Evolutionary conservation across 495 filamentous ascomycete genomes (phyloP), one percentile per base, ranked within the genome.

Genomic region (Tuber magnatum): DNA sequence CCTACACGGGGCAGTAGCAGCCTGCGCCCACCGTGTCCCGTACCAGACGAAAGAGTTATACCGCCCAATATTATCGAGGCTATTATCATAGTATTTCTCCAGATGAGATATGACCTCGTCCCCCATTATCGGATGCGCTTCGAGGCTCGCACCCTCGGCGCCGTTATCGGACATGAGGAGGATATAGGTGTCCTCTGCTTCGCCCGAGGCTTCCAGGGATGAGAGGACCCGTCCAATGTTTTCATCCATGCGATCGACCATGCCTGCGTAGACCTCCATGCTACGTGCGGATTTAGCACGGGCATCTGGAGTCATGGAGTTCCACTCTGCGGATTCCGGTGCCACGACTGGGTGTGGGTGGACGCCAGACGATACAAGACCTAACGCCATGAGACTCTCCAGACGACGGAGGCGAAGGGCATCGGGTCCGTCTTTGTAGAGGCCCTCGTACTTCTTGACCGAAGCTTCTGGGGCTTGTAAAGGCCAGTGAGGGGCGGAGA

Each of bases 91-190:
- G 82, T 89, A 90, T 78, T 89, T 88, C 74, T 88, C 83, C 9
- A 91, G 83, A 69, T 88, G 86, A 28, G 85, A 85, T 77, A 88
- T 84, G 43, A 87, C 85, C 9, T 83, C 84, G 22, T 84, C 82
- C 39, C 84, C 80, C 75, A 85, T 83, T 77, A 86, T 86, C 1
- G 90, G 88, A 72, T 87, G 86, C 18, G 88, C 88, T 76, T 90
- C 88, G 74, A 89, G 87, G 51, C 87, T 85, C 40, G 87, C 87
- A 35, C 88, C 89, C 75, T 90, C 89, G 48, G 89, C 89, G n/a
- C 89, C 88, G 75, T 90, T 90, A 80, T 90, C 88, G 46, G 86
- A 88, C 86, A 91, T 87, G 84, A 90, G 90, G 80, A 87, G 86
- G 42, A 90, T 85, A 70, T 89, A 88, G 8, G 89, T 90, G 80